phyloP scores from a whole-genome alignment of 2,329 filamentous ascomycete species.

The Claviceps digitariae region DNA sequence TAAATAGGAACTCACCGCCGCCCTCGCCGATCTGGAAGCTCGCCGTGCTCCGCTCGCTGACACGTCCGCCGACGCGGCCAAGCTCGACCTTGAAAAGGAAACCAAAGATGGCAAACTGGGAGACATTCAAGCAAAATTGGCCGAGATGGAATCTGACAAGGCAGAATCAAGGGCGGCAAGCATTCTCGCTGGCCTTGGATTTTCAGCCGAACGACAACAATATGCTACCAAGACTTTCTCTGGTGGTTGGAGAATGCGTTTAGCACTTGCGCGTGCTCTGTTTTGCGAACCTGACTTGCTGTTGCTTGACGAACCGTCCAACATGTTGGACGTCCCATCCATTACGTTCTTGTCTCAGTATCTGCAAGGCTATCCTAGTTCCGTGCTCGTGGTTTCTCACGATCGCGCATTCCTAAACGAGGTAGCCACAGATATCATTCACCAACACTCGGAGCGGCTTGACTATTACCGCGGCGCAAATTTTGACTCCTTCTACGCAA shows the following conservation, averaged over 20 bases:
- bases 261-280: slow-evolving; percentile 83
- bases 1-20: slow-evolving; percentile 55
- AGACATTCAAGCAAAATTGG: slow-evolving; percentile 80
- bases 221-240: slow-evolving; percentile 95
- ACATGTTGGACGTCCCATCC: slow-evolving; percentile 99
- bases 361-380: slow-evolving; percentile 85
- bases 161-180: slow-evolving; percentile 90
- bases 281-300: slow-evolving; percentile 97
- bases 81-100: slow-evolving; percentile 76
- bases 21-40: slow-evolving; percentile 63
- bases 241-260: slow-evolving; percentile 98
- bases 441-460: slow-evolving; percentile 91
- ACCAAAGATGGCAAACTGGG: slow-evolving; percentile 80
- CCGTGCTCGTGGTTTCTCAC: slow-evolving; percentile 92
- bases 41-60: slow-evolving; percentile 74
- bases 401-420: slow-evolving; percentile 98
- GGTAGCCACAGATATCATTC: slow-evolving; percentile 96
- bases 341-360: slow-evolving; percentile 97
- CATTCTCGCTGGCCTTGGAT: slow-evolving; percentile 92
- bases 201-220: slow-evolving; percentile 85
- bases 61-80: slow-evolving; percentile 77
- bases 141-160: slow-evolving; percentile 99
- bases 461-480: slow-evolving; percentile 99
- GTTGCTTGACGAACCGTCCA: slow-evolving; percentile 95
- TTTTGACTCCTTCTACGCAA: slow-evolving; percentile 95